Evolutionary conservation across 495 filamentous ascomycete species (phyloP), one percentile per base, ranked within the genome.

Genomic region (Daldinia bambusicola): DNA sequence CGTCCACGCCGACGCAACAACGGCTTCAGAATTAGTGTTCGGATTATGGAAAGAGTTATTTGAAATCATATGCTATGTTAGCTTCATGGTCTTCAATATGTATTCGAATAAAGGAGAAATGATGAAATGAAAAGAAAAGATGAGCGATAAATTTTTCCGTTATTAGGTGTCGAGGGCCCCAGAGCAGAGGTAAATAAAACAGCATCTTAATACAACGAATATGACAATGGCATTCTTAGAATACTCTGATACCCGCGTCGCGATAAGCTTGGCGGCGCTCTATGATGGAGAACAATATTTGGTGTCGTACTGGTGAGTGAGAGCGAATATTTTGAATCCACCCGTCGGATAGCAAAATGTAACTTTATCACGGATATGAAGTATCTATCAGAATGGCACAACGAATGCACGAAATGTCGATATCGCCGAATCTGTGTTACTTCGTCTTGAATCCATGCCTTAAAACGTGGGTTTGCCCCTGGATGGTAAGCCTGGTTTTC

Each of bases 401-500:
- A 22, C 9, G 22, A 48, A 22, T 52, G 14, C 50, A 31, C 6
- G 10, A 31, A 12, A 32, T 53, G 50, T 63, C 51, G 38, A 66
- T 43, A 22, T 45, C 41, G 6, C n/a, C 16, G 41, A 45, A 45
- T 20, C 41, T n/a, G n/a, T n/a, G n/a, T n/a, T 45, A 45, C 16
- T 0, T 20, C 26, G 41, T 45, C 43, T 48, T 48, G 5, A 48
- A 48, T 48, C 56, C 61, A 68, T 69, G 70, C 65, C 59, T 36
- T 30, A 67, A 72, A 68, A 67, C 64, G 18, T 55, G 14, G 38
- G n/a, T 40, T 45, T 45, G 18, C 63, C 59, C 63, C 63, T 67
- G 30, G 43, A 48, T 48, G 20, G 43, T 48, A 48, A 48, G 34
- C 43, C 43, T 18, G 60, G 59, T 9, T 40, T 61, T 61, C 56